These are phyloP conservation scores for Serendipita vermifera DNA, from an alignment of 768 basidiomycete genomes.

Conservation along the genomic window DNA sequence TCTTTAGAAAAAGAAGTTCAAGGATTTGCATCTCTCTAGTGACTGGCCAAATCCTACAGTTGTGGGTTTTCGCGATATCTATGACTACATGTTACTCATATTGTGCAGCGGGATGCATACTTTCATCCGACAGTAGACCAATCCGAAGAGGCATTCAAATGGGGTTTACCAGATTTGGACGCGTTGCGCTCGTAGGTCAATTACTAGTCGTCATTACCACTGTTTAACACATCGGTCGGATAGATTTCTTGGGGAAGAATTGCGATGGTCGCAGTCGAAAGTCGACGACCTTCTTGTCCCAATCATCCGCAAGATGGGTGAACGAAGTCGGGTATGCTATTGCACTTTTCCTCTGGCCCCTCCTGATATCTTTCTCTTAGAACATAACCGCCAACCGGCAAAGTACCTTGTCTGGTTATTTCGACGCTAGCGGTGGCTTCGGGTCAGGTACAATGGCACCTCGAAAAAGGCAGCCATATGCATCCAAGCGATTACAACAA, in stretches of 20 bases:
- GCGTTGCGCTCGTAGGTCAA: constrained; percentile 61
- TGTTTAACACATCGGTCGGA: constrained; percentile 15
- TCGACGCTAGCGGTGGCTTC: constrained; percentile 50
- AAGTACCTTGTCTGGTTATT: constrained; percentile 58
- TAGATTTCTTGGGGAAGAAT: constrained; percentile 63
- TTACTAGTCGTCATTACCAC: constrained; percentile 10
- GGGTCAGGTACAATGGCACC: constrained; percentile 56
- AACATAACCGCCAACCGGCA: constrained; percentile 59
- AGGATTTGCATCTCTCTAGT: constrained; percentile 57
- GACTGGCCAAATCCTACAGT: constrained; percentile 94
- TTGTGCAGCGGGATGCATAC: constrained; percentile 72
- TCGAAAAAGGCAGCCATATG: constrained; percentile 64
- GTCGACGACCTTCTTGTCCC: constrained; percentile 86
- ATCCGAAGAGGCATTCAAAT: constrained; percentile 89
- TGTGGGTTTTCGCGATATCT: constrained; percentile 33
- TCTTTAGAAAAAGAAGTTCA: constrained; percentile 76
- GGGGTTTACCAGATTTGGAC: constrained; percentile 94
- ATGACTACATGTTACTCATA: background rate
- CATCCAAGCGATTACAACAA: constrained; percentile 76
- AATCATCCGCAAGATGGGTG: constrained; percentile 79
- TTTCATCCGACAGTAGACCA: constrained; percentile 81
- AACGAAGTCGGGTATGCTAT: constrained; percentile 52
- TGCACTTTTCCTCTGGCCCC: background rate
- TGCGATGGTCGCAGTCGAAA: constrained; percentile 70
- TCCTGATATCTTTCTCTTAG: constrained; percentile 22